Evolutionary conservation across 2,329 filamentous ascomycete species (phyloP).

Genomic region (Ophiosphaerella herpotricha): DNA sequence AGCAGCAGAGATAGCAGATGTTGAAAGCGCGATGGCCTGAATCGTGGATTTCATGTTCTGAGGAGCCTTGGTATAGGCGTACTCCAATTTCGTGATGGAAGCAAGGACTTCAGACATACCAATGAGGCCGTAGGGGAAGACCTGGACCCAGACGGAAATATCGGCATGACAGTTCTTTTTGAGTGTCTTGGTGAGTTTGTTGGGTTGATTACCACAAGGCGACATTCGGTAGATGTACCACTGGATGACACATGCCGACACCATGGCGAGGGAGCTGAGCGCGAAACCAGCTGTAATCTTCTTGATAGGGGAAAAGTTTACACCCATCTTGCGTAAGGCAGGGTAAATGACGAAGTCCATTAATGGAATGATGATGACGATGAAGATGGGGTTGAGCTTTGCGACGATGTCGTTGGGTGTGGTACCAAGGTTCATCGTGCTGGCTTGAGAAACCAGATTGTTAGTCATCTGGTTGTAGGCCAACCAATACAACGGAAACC

Average conservation of each 20-base stretch:
- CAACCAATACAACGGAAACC: slow-evolving; percentile 58
- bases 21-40: slow-evolving; percentile 42
- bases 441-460: slow-evolving; percentile 71
- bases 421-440: slow-evolving; percentile 68
- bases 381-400: slow-evolving; percentile 76
- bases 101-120: slow-evolving; percentile 66
- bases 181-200: slow-evolving; percentile 44
- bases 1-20: slow-evolving; percentile 37
- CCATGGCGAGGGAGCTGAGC: slow-evolving; percentile 65
- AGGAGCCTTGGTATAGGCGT: slow-evolving; percentile 57
- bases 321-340: slow-evolving; percentile 64
- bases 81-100: slow-evolving; percentile 72
- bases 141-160: slow-evolving; percentile 62
- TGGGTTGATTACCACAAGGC: slow-evolving; percentile 32
- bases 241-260: slow-evolving; percentile 62
- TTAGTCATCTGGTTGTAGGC: slow-evolving; percentile 63
- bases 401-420: slow-evolving; percentile 78
- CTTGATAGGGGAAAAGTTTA: slow-evolving; percentile 75
- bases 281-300: slow-evolving; percentile 74
- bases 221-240: slow-evolving; percentile 55
- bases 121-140: slow-evolving; percentile 60
- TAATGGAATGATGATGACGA: slow-evolving; percentile 68
- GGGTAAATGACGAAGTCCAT: slow-evolving; percentile 71
- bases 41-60: slow-evolving; percentile 61
- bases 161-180: slow-evolving; percentile 45